These are phyloP conservation scores for Psilocybe cyanescens DNA, from an alignment of 768 basidiomycete species.

Conservation along the genomic window DNA sequence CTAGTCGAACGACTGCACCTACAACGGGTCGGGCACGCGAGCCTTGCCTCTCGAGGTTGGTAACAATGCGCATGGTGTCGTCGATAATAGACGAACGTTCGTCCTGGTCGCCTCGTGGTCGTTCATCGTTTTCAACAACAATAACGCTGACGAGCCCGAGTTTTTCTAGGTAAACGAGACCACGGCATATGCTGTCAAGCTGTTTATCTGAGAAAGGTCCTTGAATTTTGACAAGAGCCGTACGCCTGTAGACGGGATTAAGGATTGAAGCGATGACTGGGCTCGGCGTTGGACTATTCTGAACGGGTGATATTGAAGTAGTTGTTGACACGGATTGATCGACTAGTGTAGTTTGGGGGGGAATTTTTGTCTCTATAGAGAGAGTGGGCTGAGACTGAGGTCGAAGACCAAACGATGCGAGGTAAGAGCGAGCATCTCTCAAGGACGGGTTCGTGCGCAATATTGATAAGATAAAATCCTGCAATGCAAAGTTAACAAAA, in stretches of 20 bases:
- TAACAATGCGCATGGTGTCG: slow-evolving; percentile 86
- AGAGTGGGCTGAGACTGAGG: slow-evolving; percentile 39
- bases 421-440: slow-evolving; percentile 88
- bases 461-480: slow-evolving; percentile 98
- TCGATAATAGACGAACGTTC: slow-evolving; percentile 70
- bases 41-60: slow-evolving; percentile 82
- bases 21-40: slow-evolving; percentile 88
- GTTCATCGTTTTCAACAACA: slow-evolving; percentile 87
- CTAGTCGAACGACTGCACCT: slow-evolving; percentile 83
- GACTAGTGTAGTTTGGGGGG: slow-evolving; percentile 28
- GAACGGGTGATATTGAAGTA: slow-evolving; percentile 38
- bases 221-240: slow-evolving; percentile 95
- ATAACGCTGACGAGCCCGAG: slow-evolving; percentile 96
- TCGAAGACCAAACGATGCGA: slow-evolving; percentile 86
- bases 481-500: slow-evolving; percentile 16
- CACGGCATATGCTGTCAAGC: slow-evolving; percentile 90
- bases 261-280: slow-evolving; percentile 74
- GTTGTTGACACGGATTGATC: slow-evolving; percentile 26
- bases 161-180: slow-evolving; percentile 94
- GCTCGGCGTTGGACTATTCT: slow-evolving; percentile 45
- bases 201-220: slow-evolving; percentile 94
- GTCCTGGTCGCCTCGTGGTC: slow-evolving; percentile 67
- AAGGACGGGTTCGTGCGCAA: slow-evolving; percentile 90
- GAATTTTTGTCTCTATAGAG: slow-evolving; percentile 29
- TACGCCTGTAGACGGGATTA: slow-evolving; percentile 82